Conservation (phyloP, 345 rosid genomes). For the Syzygium jambos region DNA sequence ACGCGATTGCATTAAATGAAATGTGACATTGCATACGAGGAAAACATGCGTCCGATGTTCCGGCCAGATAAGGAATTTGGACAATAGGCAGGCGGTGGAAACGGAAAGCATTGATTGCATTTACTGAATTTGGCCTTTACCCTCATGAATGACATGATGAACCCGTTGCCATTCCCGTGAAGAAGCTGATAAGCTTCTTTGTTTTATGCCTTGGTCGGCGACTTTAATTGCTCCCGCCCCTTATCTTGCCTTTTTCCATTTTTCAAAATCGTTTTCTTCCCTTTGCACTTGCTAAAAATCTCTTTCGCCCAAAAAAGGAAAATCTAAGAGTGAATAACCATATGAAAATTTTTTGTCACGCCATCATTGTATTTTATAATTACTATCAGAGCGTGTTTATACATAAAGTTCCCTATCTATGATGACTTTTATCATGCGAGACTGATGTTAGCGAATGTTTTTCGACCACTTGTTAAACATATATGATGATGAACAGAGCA, state of each 20-base stretch:
- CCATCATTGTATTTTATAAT: not conserved
- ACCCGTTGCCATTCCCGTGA: not conserved
- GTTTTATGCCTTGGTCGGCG: not conserved
- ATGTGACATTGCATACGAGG: not conserved
- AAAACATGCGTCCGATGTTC: not conserved
- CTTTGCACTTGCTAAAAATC: not conserved
- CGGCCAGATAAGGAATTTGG: not conserved
- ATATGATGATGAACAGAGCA: not conserved
- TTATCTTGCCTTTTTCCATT: not conserved
- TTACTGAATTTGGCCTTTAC: not conserved
- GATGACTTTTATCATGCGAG: not conserved
- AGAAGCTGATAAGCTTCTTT: not conserved
- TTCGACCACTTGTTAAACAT: not conserved
- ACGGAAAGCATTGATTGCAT: not conserved
- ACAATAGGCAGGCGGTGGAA: not conserved
- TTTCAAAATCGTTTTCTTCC: not conserved
- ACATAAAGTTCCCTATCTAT: not conserved
- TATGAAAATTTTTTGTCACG: not conserved
- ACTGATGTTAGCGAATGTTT: not conserved
- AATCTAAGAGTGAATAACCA: not conserved
- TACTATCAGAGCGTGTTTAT: not conserved
- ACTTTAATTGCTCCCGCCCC: not conserved
- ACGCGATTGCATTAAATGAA: not conserved
- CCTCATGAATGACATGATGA: not conserved
- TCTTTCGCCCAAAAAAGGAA: not conserved